Base-by-base conservation (phyloP, 805 yeast genomes). In the Metschnikowia vanudenii region DNA sequence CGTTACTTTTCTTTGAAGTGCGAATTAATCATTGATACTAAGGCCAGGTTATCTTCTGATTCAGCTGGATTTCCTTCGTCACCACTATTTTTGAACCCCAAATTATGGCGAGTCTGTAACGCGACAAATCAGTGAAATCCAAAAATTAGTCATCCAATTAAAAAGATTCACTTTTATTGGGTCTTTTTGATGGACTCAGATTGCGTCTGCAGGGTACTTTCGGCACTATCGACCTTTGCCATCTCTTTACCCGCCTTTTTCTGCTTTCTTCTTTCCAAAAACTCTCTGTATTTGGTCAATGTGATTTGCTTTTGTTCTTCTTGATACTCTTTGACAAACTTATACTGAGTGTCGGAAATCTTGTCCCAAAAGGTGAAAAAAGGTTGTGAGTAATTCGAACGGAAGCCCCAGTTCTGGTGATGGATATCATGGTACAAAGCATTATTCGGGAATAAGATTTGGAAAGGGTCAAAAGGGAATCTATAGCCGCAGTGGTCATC, bases 401-500 rank as follows among this genome's bases (percentile, higher is more conserved):
- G 89, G 69, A 94, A 82, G 32, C 99, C 99, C 75, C 92, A 94
- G 58, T 81, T 82, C 74, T 94, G 99, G 68, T 94, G 99, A 64
- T 94, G 99, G 57, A 94, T 91, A 68, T 94, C 99, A 62, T 94
- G 99, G 66, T 90, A 94, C 28, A 90, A 85, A 12, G 98, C 86
- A 63, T 94, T 90, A 71, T 94, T 94, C 53, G 97, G 98, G 79
- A 94, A 94, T 18, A 92, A 46, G 36, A 81, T 62, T 73, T 94
- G 99, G 76, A 94, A 86, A 18, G 91, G 82, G 66, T 94, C 99
- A 64, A 73, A 86, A 13, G 98, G 98, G 46, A 94, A 73, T 24
- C 91, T 82, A 66, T 92, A 94, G n/a, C 99, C 99, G 67, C 98
- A 94, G 68, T 94, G 99, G 65, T 94, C 99, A 64, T 94, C 98